Evolutionary conservation across 306 rosid genomes (phyloP).

Genomic region (Dalbergia cultrata): DNA sequence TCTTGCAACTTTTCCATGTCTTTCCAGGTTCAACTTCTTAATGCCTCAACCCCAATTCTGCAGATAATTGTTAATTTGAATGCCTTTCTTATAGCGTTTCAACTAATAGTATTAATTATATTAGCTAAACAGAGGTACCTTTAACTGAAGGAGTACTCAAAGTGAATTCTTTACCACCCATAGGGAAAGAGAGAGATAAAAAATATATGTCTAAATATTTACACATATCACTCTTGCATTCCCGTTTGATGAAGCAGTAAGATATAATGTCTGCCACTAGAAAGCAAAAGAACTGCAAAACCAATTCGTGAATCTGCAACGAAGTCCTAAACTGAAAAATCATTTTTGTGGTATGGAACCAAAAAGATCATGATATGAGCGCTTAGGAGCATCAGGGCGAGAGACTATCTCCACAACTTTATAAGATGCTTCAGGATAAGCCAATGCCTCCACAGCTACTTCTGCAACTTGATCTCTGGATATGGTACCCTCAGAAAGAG

Average conservation of each 20-base stretch:
- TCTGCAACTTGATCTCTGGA: slow-evolving; percentile 97
- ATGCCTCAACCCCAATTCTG: not conserved
- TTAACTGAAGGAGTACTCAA: not conserved
- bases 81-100: slow-evolving; percentile 20
- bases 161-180: not conserved
- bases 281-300: slow-evolving; percentile 35
- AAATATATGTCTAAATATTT: slow-evolving; percentile 29
- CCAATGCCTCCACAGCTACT: slow-evolving; percentile 89
- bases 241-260: slow-evolving; percentile 22
- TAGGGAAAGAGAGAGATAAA: not conserved
- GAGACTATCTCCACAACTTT: slow-evolving; percentile 94
- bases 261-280: slow-evolving; percentile 44
- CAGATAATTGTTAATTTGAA: not conserved
- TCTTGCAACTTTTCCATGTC: no score
- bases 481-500: slow-evolving; percentile 81
- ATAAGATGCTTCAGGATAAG: slow-evolving; percentile 78
- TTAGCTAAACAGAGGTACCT: slow-evolving; percentile 17
- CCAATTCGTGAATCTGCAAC: slow-evolving; percentile 36
- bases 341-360: slow-evolving; percentile 76
- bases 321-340: slow-evolving; percentile 37
- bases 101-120: not conserved
- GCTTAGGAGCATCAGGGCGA: slow-evolving; percentile 79
- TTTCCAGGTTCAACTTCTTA: no score
- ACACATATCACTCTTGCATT: slow-evolving; percentile 35
- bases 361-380: slow-evolving; percentile 77